These are phyloP conservation scores for Massariosphaeria phaeospora DNA, from an alignment of 495 filamentous ascomycete species.

Conservation along the genomic window DNA sequence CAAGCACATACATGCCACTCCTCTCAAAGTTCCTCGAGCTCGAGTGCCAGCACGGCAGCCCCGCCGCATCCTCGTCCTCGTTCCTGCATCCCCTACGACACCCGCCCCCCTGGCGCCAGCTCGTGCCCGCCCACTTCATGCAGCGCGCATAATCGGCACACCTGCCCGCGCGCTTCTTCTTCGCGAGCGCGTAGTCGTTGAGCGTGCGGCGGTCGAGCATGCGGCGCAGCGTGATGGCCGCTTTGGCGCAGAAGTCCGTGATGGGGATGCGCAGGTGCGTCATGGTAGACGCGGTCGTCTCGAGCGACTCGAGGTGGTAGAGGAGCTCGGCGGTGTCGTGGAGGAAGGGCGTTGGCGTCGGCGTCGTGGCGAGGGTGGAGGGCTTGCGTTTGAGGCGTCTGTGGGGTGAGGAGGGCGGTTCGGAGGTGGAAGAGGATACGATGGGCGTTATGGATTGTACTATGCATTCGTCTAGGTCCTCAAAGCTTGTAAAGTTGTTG, in stretches of 20 bases:
- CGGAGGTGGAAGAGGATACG: too few species aligned
- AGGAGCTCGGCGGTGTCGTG: conserved; percentile 1
- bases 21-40: conserved; percentile 12
- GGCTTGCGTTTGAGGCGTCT: background rate
- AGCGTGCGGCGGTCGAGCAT: conserved; percentile 11
- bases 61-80: conserved; percentile 26
- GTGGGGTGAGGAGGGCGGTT: background rate
- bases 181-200: conserved; percentile 42
- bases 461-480: conserved; percentile 17
- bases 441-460: background rate
- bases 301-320: conserved; percentile 21
- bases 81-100: conserved; percentile 26
- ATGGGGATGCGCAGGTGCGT: conserved; percentile 2
- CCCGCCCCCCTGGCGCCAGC: conserved; percentile 25
- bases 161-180: conserved; percentile 69
- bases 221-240: conserved; percentile 15
- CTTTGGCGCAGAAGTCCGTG: conserved; percentile 19
- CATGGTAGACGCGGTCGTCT: conserved; percentile 17
- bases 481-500: conserved; percentile 7
- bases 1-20: conserved; percentile 16
- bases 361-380: background rate
- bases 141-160: conserved; percentile 74
- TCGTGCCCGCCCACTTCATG: conserved; percentile 24
- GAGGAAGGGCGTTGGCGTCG: background rate
- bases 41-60: conserved; percentile 20